These are phyloP conservation scores for Ephemerocybe angulata DNA, from an alignment of 768 basidiomycete species.

Conservation along the genomic window DNA sequence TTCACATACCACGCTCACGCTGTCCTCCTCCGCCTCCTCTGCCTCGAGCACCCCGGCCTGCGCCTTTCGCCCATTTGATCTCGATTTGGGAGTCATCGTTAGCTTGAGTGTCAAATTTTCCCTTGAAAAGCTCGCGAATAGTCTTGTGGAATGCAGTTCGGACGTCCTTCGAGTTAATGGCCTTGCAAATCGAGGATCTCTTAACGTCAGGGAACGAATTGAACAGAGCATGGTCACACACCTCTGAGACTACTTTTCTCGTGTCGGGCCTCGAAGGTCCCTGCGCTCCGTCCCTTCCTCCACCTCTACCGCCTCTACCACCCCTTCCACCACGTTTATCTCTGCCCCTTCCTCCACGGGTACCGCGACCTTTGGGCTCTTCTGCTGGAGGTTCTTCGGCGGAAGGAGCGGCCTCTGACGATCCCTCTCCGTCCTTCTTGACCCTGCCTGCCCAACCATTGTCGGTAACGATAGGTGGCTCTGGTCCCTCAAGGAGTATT, in stretches of 20 bases:
- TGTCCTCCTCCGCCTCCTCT: constrained; percentile 45
- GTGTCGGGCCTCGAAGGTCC: constrained; percentile 47
- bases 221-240: constrained; percentile 36
- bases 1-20: constrained; percentile 31
- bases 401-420: constrained; percentile 14
- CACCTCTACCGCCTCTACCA: constrained; percentile 44
- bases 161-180: constrained; percentile 75
- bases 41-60: constrained; percentile 43
- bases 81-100: constrained; percentile 78
- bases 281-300: no score
- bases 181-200: constrained; percentile 40
- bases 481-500: constrained; percentile 78
- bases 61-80: constrained; percentile 68
- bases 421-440: constrained; percentile 19
- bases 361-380: constrained; percentile 21
- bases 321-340: constrained; percentile 45
- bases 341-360: constrained; percentile 33
- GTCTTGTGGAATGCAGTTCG: constrained; percentile 80
- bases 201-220: constrained; percentile 9
- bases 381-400: constrained; percentile 9
- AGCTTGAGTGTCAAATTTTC: constrained; percentile 83
- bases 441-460: constrained; percentile 65
- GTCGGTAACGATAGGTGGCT: constrained; percentile 71
- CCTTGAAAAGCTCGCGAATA: constrained; percentile 75
- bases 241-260: constrained; percentile 78